Conservation (phyloP, 2,329 filamentous ascomycete species). For the Herpomyces periplanetae region DNA sequence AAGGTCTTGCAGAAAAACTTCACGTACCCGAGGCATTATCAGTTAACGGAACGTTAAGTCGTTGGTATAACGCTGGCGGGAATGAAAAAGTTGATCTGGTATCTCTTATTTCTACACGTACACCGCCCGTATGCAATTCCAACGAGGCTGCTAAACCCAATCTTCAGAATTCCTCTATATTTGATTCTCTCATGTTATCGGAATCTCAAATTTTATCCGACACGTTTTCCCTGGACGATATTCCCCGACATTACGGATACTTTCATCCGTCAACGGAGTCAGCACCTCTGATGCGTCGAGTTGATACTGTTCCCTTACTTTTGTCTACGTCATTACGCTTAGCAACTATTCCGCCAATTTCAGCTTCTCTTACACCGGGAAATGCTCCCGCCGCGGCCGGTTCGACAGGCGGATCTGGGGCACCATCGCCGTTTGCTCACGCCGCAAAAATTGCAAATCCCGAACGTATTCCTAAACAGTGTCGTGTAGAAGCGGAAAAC, state of each 20-base stretch:
- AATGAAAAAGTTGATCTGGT: too few species aligned
- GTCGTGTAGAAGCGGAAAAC: conserved; percentile 44
- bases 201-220: neutral
- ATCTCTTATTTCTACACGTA: too few species aligned
- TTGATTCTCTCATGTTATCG: conserved; percentile 42
- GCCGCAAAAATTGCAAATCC: conserved; percentile 42
- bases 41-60: too few species aligned
- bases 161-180: conserved; percentile 23
- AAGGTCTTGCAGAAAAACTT: conserved; percentile 36
- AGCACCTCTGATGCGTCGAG: conserved; percentile 31
- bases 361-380: conserved; percentile 20
- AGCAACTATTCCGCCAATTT: conserved; percentile 19
- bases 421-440: conserved; percentile 47
- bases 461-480: conserved; percentile 35
- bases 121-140: conserved; percentile 3
- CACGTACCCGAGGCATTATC: conserved; percentile 26
- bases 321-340: conserved; percentile 46
- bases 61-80: too few species aligned
- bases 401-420: too few species aligned
- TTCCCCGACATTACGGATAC: neutral
- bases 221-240: neutral
- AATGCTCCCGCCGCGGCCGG: conserved; percentile 9
- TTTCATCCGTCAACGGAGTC: conserved; percentile 4
- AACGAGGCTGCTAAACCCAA: conserved; percentile 5
- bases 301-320: conserved; percentile 50